Percentiles rank a stretch among this genome's conserved stretches.
phyloP scores from a whole-genome alignment of 495 filamentous ascomycete species.

The Xylaria cubensis region DNA sequence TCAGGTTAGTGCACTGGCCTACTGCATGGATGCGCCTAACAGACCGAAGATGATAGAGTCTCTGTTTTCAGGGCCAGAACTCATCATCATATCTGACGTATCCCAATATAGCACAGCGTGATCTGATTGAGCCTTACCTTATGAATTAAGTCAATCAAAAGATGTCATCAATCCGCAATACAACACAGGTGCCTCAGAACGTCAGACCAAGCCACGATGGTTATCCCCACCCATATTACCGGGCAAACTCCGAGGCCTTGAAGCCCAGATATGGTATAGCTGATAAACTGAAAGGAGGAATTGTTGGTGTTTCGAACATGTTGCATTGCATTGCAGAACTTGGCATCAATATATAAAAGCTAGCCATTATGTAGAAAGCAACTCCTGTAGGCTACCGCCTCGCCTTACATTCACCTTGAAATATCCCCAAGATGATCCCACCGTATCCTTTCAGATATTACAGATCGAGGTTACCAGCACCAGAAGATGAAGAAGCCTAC shows the following conservation, averaged over 20 bases:
- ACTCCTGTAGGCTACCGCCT: background rate
- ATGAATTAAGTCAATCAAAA: background rate
- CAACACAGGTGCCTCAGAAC: background rate
- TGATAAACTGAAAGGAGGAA: background rate
- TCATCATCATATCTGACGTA: background rate
- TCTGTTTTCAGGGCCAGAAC: background rate
- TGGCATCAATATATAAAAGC: slow-evolving; percentile 1
- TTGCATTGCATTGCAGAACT: slow-evolving; percentile 20
- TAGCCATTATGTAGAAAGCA: background rate
- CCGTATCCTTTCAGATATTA: slow-evolving; percentile 8
- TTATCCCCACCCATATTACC: background rate
- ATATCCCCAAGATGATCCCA: background rate
- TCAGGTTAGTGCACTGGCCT: background rate
- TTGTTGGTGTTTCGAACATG: slow-evolving; percentile 12
- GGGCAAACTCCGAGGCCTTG: background rate
- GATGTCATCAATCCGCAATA: background rate
- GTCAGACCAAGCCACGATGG: background rate
- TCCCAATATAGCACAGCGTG: background rate
- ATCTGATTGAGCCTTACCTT: background rate
- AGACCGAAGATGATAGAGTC: background rate
- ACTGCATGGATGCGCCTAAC: background rate
- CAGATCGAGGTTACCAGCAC: background rate
- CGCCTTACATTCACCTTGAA: background rate
- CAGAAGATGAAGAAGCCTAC: background rate
- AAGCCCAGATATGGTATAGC: slow-evolving; percentile 11